Evolutionary conservation across 2,329 filamentous ascomycete species (phyloP).

Genomic region (Alternaria panax): DNA sequence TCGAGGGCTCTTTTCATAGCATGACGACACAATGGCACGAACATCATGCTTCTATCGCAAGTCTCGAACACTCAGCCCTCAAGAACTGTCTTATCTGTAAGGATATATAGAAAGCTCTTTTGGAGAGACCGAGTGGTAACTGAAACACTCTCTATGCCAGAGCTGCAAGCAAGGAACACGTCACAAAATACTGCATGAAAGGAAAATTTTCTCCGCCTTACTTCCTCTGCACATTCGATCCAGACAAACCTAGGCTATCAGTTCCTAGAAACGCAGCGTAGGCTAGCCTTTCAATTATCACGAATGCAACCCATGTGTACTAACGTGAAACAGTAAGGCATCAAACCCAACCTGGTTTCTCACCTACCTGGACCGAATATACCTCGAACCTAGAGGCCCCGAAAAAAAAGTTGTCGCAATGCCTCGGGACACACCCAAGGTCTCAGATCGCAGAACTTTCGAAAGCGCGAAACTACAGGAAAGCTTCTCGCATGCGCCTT

Average conservation of each 20-base stretch:
- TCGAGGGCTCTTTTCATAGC: not conserved
- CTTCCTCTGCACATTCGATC: too few species aligned
- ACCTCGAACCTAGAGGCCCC: not conserved
- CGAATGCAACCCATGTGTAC: not conserved
- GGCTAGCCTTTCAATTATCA: not conserved
- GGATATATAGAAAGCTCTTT: not conserved
- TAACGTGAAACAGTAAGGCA: not conserved
- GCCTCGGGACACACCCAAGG: not conserved
- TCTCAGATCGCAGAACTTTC: not conserved
- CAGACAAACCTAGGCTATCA: too few species aligned
- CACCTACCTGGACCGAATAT: not conserved
- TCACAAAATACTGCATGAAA: too few species aligned
- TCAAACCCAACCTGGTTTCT: not conserved
- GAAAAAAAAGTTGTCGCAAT: not conserved
- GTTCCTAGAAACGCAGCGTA: not conserved
- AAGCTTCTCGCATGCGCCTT: not conserved
- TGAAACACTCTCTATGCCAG: not conserved
- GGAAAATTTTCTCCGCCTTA: too few species aligned
- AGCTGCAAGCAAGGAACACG: too few species aligned
- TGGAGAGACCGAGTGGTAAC: not conserved
- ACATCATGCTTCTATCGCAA: not conserved
- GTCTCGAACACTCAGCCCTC: not conserved
- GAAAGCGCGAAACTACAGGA: not conserved
- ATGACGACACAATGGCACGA: rapidly evolving
- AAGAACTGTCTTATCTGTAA: not conserved